Percentiles rank a stretch among this genome's conserved stretches.
Conservation (phyloP, 129 eudicot species). For the Saposhnikovia divaricata region DNA sequence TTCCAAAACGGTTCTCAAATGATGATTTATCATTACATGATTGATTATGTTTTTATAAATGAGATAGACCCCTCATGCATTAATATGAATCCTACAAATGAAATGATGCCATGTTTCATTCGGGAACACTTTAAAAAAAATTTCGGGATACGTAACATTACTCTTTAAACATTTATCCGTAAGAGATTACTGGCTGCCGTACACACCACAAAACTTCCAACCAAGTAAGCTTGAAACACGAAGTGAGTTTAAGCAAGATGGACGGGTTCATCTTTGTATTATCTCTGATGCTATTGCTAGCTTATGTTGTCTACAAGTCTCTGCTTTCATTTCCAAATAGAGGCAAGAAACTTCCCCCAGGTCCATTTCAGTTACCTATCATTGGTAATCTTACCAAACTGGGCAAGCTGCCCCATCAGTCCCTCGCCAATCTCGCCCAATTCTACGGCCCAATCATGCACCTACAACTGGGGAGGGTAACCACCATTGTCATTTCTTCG, state of each 20-base stretch:
- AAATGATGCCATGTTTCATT: too few species aligned
- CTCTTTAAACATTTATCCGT: too few species aligned
- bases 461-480: slow-evolving; percentile 13
- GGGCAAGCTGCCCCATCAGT: slow-evolving; percentile 20
- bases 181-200: too few species aligned
- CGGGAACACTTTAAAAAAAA: too few species aligned
- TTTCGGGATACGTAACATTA: too few species aligned
- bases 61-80: too few species aligned
- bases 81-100: too few species aligned
- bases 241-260: background rate
- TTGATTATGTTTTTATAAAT: too few species aligned
- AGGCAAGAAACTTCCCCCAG: slow-evolving; percentile 17
- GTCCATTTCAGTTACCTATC: slow-evolving; percentile 19
- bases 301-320: background rate
- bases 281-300: background rate
- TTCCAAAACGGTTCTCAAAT: too few species aligned
- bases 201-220: too few species aligned
- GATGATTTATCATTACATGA: too few species aligned
- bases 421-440: slow-evolving; percentile 18
- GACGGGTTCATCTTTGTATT: background rate
- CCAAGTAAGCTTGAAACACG: too few species aligned
- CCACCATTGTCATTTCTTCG: slow-evolving; percentile 23
- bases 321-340: slow-evolving; percentile 1
- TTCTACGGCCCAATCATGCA: slow-evolving; percentile 25
- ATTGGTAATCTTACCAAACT: slow-evolving; percentile 22